Evolutionary conservation across 169 alveolate species (phyloP), one percentile per base, ranked within the genome.

Genomic region (Plasmodium blacklocki): DNA sequence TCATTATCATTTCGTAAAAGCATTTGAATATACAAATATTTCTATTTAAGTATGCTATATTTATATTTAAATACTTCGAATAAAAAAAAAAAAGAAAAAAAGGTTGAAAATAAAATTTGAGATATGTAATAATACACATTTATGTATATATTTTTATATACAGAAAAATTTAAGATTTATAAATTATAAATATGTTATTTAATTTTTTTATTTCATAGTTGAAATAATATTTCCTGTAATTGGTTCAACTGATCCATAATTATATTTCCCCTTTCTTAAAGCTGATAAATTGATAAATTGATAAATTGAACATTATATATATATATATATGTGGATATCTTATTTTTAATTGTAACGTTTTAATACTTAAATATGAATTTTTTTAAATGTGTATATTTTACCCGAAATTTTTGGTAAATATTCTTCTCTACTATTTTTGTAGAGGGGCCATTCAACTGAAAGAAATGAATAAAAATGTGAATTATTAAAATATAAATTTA

Each of bases 391-490:
- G 18, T 52, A 8, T 52, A 11, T 39, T 52, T 14, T 78, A 78
- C 89, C 47, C 6, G 75, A 67, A 5, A 50, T 70, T 78, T 66
- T 78, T 23, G 80, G 89, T 14, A 52, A 66, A 9, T 12, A 15
- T 15, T 52, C 59, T 43, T 74, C 7, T 32, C 23, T 59, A 29
- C 26, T 58, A 23, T 23, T 78, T 21, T 43, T 70, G 32, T 32
- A 58, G 21, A 47, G 71, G 18, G 89, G 89, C 89, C 89, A 78
- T 50, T 63, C 70, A 49, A 64, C 89, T 78, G 68, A 15, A 78
- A 64, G 23, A 47, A 32, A 49, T 45, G 60, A 74, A 52, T 39
- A 29, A 74, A 21, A 58, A 21, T 14, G 21, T 12, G 29, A 74
- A 74, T 67, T 67, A 39, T 18, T 14, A 18, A 56, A 56, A 8